phyloP scores from a whole-genome alignment of 2,329 filamentous ascomycete genomes.

The Fusarium mexicanum region DNA sequence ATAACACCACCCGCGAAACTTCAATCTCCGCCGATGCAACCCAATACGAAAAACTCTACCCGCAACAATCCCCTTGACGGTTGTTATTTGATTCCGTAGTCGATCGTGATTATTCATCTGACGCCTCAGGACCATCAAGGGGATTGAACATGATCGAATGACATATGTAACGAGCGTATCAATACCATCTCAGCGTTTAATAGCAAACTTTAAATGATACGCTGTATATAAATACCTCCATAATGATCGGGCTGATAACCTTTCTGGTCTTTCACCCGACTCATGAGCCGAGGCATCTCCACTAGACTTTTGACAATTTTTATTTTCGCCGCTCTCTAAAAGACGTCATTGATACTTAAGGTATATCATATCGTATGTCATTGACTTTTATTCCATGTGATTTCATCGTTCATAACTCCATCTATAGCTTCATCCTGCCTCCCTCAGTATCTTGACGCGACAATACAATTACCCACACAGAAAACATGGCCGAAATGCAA shows the following conservation, averaged over 20 bases:
- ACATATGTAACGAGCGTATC: background rate
- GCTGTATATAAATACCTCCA: background rate
- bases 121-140: too few relatives aligned
- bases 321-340: background rate
- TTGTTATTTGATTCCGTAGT: too few relatives aligned
- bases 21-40: background rate
- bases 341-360: conserved; percentile 24
- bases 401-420: background rate
- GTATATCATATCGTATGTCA: background rate
- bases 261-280: background rate
- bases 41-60: background rate
- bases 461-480: background rate
- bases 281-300: conserved; percentile 18
- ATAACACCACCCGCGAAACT: background rate
- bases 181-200: background rate
- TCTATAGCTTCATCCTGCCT: background rate
- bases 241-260: background rate
- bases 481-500: conserved; percentile 38
- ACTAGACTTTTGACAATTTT: conserved; percentile 12
- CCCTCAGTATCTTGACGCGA: background rate
- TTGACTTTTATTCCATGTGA: background rate
- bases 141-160: background rate
- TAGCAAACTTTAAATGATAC: background rate
- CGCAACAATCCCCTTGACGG: background rate
- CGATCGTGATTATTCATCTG: too few relatives aligned